Percentiles rank a stretch among this genome's conserved stretches.
phyloP scores from a whole-genome alignment of 2,329 filamentous ascomycete species.

The Venturia nashicola region DNA sequence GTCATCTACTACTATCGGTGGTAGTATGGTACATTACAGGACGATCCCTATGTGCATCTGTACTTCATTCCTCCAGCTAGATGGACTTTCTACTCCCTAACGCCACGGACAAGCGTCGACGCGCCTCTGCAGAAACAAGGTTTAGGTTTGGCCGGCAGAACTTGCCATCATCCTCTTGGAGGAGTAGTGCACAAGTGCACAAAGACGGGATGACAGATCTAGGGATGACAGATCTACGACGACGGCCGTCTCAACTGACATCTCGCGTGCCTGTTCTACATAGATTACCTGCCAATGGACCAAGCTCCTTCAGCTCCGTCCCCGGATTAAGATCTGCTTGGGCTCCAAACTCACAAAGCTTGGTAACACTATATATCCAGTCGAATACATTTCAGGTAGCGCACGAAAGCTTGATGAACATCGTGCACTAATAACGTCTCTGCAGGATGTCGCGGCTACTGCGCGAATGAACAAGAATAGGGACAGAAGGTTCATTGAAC shows the following conservation, averaged over 20 bases:
- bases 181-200: not conserved
- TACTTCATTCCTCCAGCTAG: not conserved
- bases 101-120: too few relatives aligned
- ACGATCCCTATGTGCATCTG: not conserved
- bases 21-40: not conserved
- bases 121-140: too few relatives aligned
- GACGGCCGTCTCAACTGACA: not conserved
- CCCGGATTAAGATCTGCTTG: not conserved
- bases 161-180: too few relatives aligned
- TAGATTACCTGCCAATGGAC: not conserved
- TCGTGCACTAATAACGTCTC: not conserved
- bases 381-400: not conserved
- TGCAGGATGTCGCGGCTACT: not conserved
- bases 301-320: not conserved
- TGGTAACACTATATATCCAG: not conserved
- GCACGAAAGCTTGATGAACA: not conserved
- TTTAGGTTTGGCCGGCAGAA: too few relatives aligned
- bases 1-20: too few relatives aligned
- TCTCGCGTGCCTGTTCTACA: not conserved
- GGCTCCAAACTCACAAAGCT: not conserved
- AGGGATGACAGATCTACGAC: not conserved
- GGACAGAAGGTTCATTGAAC: too few relatives aligned
- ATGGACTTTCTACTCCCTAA: too few relatives aligned
- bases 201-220: not conserved
- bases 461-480: slow-evolving; percentile 3